Evolutionary conservation across 495 filamentous ascomycete genomes (phyloP).

Genomic region (Daldinia decipiens): DNA sequence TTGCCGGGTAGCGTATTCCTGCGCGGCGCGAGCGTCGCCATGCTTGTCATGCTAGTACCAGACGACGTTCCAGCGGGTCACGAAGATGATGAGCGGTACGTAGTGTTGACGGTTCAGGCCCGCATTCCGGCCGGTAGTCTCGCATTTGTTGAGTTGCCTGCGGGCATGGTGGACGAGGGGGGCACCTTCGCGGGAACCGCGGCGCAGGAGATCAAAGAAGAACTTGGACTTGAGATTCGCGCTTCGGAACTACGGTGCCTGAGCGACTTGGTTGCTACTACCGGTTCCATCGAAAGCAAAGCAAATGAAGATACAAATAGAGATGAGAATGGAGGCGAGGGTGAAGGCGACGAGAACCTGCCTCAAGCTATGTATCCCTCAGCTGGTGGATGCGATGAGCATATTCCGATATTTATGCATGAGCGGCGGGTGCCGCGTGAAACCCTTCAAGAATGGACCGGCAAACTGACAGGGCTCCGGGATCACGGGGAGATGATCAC

Average conservation of each 20-base stretch:
- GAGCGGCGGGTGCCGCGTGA: constrained; percentile 71
- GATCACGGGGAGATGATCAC: constrained; percentile 86
- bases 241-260: constrained; percentile 57
- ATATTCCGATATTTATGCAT: constrained; percentile 79
- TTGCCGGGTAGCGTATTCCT: constrained; percentile 84
- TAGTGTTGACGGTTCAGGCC: constrained; percentile 83
- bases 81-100: constrained; percentile 68
- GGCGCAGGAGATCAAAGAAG: constrained; percentile 84
- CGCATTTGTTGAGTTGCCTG: constrained; percentile 81
- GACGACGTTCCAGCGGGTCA: constrained; percentile 63
- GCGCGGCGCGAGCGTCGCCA: constrained; percentile 81
- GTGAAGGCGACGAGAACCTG: constrained; percentile 61
- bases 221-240: constrained; percentile 71
- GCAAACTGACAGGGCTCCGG: constrained; percentile 79
- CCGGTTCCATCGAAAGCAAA: constrained; percentile 36
- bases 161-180: constrained; percentile 86
- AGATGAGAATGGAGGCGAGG: constrained; percentile 38
- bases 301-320: not conserved
- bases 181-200: constrained; percentile 81
- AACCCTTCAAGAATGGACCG: constrained; percentile 74
- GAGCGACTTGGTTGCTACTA: constrained; percentile 71
- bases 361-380: constrained; percentile 77
- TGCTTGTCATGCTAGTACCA: constrained; percentile 81
- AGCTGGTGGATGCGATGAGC: constrained; percentile 86
- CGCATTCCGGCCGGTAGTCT: constrained; percentile 82